Conservation (phyloP, 805 yeast genomes). For the Kluyveromyces nonfermentans region DNA sequence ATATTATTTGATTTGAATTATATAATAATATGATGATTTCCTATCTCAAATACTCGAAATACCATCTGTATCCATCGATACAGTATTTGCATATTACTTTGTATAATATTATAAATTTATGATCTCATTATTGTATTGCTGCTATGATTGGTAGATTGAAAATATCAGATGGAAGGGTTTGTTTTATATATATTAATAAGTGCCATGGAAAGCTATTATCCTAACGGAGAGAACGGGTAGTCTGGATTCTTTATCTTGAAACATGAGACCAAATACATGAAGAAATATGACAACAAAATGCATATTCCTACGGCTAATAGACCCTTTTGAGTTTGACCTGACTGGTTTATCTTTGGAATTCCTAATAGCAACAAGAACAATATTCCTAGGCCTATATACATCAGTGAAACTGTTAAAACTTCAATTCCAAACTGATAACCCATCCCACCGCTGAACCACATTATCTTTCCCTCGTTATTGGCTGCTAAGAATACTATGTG, state of each 20-base stretch:
- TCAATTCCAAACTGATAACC: conserved; percentile 69
- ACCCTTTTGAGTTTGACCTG: conserved; percentile 13
- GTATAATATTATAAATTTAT: too few species aligned
- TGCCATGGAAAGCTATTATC: neutral
- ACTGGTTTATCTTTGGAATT: conserved; percentile 24
- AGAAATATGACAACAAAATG: conserved; percentile 12
- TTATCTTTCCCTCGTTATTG: conserved; percentile 40
- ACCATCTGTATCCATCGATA: neutral
- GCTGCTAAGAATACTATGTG: conserved; percentile 54
- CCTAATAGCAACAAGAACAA: conserved; percentile 34
- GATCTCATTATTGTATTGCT: neutral
- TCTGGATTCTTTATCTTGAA: conserved; percentile 22
- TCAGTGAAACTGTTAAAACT: conserved; percentile 40
- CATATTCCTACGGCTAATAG: conserved; percentile 12
- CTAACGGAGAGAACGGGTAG: conserved; percentile 15
- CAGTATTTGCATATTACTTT: neutral
- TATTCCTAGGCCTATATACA: conserved; percentile 40
- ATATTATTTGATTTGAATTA: neutral
- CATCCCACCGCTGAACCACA: conserved; percentile 54
- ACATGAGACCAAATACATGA: conserved; percentile 20
- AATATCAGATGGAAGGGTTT: too few species aligned
- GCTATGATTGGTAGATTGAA: neutral
- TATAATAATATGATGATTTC: neutral
- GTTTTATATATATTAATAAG: neutral
- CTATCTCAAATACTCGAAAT: neutral